Percentiles rank a stretch among this genome's conserved stretches.
phyloP scores from a whole-genome alignment of 495 filamentous ascomycete genomes.

The Ramalina intermedia region DNA sequence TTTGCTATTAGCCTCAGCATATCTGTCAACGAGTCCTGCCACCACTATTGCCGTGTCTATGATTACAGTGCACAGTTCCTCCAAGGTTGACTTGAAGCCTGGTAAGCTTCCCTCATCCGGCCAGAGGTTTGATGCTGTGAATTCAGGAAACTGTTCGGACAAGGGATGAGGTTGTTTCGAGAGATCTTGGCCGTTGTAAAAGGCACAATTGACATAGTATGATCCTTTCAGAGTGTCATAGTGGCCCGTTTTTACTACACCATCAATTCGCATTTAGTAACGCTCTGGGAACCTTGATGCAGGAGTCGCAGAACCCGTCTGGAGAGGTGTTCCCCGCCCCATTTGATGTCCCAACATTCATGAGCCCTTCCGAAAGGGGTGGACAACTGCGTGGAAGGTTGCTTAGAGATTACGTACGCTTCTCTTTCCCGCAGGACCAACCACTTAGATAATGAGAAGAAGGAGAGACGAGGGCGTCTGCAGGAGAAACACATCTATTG shows the following conservation, averaged over 20 bases:
- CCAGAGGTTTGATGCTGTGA: conserved; percentile 74
- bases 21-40: conserved; percentile 73
- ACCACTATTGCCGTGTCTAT: conserved; percentile 84
- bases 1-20: conserved; percentile 60
- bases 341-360: too few relatives aligned
- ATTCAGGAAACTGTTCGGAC: conserved; percentile 46
- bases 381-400: too few relatives aligned
- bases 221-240: conserved; percentile 91
- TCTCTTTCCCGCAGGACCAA: conserved; percentile 65
- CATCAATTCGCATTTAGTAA: conserved; percentile 72
- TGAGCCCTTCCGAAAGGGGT: too few relatives aligned
- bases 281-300: conserved; percentile 36
- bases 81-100: conserved; percentile 55
- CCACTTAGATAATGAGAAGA: conserved; percentile 45
- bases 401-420: too few relatives aligned
- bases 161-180: conserved; percentile 44
- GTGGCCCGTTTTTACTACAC: conserved; percentile 69
- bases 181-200: conserved; percentile 58
- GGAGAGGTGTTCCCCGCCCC: too few relatives aligned
- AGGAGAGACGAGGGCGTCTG: conserved; percentile 32
- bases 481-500: not conserved
- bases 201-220: conserved; percentile 93
- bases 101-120: conserved; percentile 50
- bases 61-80: conserved; percentile 66
- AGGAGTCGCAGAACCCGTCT: too few relatives aligned